phyloP scores from a whole-genome alignment of 2,329 filamentous ascomycete species.

The Aureobasidium lini region DNA sequence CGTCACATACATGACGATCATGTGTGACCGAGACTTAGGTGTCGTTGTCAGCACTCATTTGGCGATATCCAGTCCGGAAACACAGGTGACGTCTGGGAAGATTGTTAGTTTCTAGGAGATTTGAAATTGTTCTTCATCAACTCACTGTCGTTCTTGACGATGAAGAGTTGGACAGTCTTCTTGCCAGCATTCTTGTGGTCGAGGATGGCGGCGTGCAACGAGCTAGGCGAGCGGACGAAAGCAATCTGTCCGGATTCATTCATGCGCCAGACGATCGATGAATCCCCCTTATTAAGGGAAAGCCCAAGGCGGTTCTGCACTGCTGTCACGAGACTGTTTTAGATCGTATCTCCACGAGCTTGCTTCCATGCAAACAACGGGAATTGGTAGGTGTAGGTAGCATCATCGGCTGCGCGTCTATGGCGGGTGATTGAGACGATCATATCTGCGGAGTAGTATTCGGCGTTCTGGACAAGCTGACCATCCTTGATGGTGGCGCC shows the following conservation, averaged over 20 bases:
- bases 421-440: neutral
- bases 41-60: neutral
- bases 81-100: neutral
- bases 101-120: neutral
- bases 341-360: neutral
- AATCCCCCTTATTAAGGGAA: too few species aligned
- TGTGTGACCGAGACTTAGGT: too few species aligned
- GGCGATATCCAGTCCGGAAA: neutral
- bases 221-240: neutral
- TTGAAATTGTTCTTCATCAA: neutral
- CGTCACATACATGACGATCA: too few species aligned
- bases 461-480: neutral
- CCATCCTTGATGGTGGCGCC: too few species aligned
- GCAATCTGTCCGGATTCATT: neutral
- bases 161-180: neutral
- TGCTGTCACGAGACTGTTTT: too few species aligned
- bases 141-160: neutral
- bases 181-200: neutral
- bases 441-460: neutral
- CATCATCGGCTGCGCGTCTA: neutral
- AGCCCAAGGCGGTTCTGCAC: too few species aligned
- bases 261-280: neutral
- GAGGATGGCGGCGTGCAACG: neutral
- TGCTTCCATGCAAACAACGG: neutral
- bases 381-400: neutral